phyloP scores from a whole-genome alignment of 495 filamentous ascomycete species.

The Tuber microsphaerosporum region DNA sequence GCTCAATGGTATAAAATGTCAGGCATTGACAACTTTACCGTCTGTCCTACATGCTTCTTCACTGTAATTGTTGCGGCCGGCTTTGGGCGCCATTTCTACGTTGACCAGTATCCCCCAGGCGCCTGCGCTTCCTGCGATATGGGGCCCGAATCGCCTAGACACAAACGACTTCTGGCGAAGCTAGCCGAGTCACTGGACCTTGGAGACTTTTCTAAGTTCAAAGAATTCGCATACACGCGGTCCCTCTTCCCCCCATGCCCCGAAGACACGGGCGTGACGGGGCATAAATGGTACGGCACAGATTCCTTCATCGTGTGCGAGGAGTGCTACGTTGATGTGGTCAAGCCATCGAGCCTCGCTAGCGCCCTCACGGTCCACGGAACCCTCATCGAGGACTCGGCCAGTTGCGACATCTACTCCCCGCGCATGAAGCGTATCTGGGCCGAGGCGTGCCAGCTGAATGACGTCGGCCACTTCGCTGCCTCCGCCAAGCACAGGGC shows the following conservation, averaged over 20 bases:
- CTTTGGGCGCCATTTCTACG: background rate
- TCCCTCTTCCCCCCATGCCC: background rate
- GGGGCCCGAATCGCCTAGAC: background rate
- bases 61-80: background rate
- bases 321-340: background rate
- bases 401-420: background rate
- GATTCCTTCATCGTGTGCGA: slow-evolving; percentile 2
- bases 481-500: background rate
- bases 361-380: background rate
- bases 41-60: background rate
- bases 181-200: background rate
- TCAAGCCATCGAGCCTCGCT: background rate
- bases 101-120: background rate
- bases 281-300: background rate
- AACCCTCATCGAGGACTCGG: background rate
- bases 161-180: background rate
- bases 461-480: background rate
- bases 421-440: background rate
- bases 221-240: background rate
- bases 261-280: background rate
- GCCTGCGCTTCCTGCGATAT: background rate
- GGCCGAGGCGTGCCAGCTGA: background rate
- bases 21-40: background rate
- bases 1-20: background rate
- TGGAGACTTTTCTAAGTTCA: background rate